Base-by-base conservation (phyloP, 1,284 basidiomycete species). In the Sanghuangporus baumii region DNA sequence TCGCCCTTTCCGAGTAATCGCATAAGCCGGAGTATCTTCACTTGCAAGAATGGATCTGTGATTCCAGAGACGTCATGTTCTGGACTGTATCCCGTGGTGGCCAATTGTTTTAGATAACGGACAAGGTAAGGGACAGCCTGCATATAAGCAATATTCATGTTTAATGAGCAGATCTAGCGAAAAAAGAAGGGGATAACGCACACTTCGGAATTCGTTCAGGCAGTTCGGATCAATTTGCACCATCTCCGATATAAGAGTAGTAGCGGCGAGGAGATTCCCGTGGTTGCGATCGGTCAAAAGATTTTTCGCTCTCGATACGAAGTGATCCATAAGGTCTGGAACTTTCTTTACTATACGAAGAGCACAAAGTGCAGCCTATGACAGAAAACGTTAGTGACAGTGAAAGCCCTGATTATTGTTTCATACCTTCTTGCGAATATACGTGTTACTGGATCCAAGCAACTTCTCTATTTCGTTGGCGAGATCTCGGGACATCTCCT, bases 1-100 rank as follows among this genome's bases (percentile, higher is more conserved):
- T 98, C 93, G 1, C 89, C 92, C 69, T 82, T 88, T 6, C 96
- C 97, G 7, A 99, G 84, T 37, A 98, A 73, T 37, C 96, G 86
- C 48, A 99, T 79, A 31, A 99, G 78, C n/a, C 94, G 89, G n/a
- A 99, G 79, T 51, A 98, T 88, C 77, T 99, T 99, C 71, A 96
- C 91, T 77, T 99, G 96, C 14, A 99, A 80, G 83, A 99, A 99
- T 1, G 97, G 97, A 74, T 99, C 97, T 26, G 96, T 98, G 74
- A 99, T 96, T 36, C 97, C 97, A 34, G 94, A 94, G n/a, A 99
- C 97, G 70, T 99, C 97, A 72, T 99, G 97, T 74, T 99, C 97
- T 23, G 97, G 96, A 68, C 94, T 97, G 75, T 98, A 98, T 18
- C 96, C 96, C 1, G 96, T 98, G 0, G 96, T 96, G 55, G 95